Evolutionary conservation across 306 rosid genomes (phyloP), one percentile per base, ranked within the genome.

Genomic region (Potentilla sterilis): DNA sequence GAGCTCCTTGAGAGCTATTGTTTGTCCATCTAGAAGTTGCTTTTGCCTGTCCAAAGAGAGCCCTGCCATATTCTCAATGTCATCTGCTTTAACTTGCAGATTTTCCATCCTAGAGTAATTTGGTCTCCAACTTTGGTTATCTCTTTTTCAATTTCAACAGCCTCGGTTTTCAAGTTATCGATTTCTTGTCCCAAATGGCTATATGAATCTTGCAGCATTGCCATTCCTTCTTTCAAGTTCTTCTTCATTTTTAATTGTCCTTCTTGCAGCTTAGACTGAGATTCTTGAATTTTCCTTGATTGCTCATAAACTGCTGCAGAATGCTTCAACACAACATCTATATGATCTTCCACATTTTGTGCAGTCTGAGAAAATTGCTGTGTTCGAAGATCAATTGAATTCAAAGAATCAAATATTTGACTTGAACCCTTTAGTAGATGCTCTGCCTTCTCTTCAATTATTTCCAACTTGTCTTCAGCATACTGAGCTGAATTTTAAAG

Each of bases 11-110:
- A 93, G 87, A 5, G 98, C 92, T 4, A 74, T 78, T 35, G 91
- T 86, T 79, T 91, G 98, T 12, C 91, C 96, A 54, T 88, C 85
- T 54, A 91, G 76, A 77, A 91, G 97, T 44, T 80, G 78, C 9
- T 88, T 90, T 38, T 93, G 98, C 72, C 91, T 93, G 72, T 88
- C 89, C 65, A 91, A 83, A 1, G 98, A 93, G 44, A 77, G 41
- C 59, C 87, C 96, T 3, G 94, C 88, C 81, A 89, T 70, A 76
- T n/a, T n/a, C n/a, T n/a, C n/a, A n/a, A n/a, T n/a, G n/a, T n/a
- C n/a, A n/a, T n/a, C n/a, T n/a, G n/a, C n/a, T n/a, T n/a, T n/a
- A 76, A 72, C 82, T 78, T 93, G 89, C 61, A 89, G 54, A 70
- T 10, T 73, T 22, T 43, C 76, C 97, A 93, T 88, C 85, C 78